Percentiles rank a stretch among this genome's conserved stretches.
Conservation (phyloP, 228 moss, liverwort and hornwort genomes). For the Sphagnum magellanicum region DNA sequence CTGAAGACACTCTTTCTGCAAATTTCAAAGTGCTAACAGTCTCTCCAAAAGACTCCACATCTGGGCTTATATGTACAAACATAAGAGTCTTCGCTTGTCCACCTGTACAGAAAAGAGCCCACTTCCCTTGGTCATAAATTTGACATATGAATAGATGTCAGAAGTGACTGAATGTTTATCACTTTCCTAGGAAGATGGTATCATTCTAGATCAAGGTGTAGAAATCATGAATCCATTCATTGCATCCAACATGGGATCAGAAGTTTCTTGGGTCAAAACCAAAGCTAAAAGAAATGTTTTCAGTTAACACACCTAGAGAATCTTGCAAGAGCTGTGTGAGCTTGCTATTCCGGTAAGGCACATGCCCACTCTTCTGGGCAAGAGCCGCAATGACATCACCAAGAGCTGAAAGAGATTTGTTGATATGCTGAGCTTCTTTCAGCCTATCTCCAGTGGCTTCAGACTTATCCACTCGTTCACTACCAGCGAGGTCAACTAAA, state of each 20-base stretch:
- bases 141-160: no score
- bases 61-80: slow-evolving; percentile 90
- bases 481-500: slow-evolving; percentile 92
- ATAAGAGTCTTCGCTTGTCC: slow-evolving; percentile 95
- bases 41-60: slow-evolving; percentile 79
- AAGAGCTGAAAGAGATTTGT: slow-evolving; percentile 88
- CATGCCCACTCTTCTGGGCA: slow-evolving; percentile 81
- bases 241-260: no score
- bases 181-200: no score
- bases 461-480: slow-evolving; percentile 92
- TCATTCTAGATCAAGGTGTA: no score
- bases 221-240: not conserved
- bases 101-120: slow-evolving; percentile 17
- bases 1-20: slow-evolving; percentile 85
- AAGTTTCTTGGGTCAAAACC: no score
- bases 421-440: slow-evolving; percentile 97
- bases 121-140: no score
- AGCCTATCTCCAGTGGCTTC: slow-evolving; percentile 94
- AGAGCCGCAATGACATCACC: slow-evolving; percentile 92
- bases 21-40: slow-evolving; percentile 91
- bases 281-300: no score
- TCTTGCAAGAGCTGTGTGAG: slow-evolving; percentile 93
- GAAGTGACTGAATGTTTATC: no score
- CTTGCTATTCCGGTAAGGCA: slow-evolving; percentile 95
- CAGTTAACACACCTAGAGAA: slow-evolving; percentile 42